Percentiles rank a stretch among this genome's conserved stretches.
Evolutionary conservation across 2,329 filamentous ascomycete genomes (phyloP).

Genomic region (Ophiostoma pallidulum): DNA sequence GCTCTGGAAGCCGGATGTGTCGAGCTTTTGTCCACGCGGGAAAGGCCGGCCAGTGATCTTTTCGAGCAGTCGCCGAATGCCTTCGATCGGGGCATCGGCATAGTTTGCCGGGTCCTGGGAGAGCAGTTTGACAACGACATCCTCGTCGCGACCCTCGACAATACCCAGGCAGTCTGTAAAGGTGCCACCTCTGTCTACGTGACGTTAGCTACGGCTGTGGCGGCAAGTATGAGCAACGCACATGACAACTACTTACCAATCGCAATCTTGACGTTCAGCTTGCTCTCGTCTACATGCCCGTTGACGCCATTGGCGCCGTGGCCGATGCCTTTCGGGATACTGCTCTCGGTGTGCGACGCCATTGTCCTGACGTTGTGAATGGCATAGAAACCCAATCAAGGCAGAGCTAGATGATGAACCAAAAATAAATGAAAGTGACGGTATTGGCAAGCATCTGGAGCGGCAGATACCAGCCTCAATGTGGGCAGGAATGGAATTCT

Average conservation of each 20-base stretch:
- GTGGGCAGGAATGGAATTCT: too few species aligned
- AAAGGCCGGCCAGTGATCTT: conserved; percentile 39
- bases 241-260: not conserved
- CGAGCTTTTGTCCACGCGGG: conserved; percentile 49
- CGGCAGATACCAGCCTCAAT: too few species aligned
- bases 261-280: conserved; percentile 2
- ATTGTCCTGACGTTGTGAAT: not conserved
- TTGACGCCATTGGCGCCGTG: not conserved
- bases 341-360: not conserved
- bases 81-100: conserved; percentile 57
- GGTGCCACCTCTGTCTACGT: not conserved
- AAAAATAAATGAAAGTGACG: too few species aligned
- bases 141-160: conserved; percentile 40
- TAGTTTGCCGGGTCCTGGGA: conserved; percentile 60
- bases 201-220: too few species aligned
- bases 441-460: too few species aligned
- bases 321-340: too few species aligned
- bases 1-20: conserved; percentile 29
- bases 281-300: conserved; percentile 1
- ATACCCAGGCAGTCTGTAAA: not conserved
- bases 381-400: too few species aligned
- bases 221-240: not conserved
- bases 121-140: conserved; percentile 58
- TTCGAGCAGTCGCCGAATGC: conserved; percentile 45
- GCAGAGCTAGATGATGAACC: too few species aligned